Evolutionary conservation across 164 flowering plant genomes (phyloP).

Genomic region (Umbilicus rupestris): DNA sequence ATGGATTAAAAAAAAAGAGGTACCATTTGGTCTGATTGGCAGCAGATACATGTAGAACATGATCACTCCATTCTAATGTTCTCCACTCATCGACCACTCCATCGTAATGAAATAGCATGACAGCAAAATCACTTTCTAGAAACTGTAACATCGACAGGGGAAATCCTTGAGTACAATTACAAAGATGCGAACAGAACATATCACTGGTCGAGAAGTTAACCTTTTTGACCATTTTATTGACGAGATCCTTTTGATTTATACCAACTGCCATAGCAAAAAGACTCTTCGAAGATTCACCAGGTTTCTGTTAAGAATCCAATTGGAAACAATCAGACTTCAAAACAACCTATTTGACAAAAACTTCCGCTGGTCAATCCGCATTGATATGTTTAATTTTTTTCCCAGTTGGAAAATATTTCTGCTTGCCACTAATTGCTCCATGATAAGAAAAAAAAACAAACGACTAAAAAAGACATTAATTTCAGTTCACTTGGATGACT

Average conservation of each 20-base stretch:
- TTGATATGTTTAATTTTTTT: too few species aligned
- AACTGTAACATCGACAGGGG: constrained; percentile 33
- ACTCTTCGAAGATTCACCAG: constrained; percentile 33
- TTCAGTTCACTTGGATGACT: background rate
- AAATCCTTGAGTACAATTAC: background rate
- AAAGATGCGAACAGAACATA: background rate
- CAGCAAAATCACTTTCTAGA: constrained; percentile 29
- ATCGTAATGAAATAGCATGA: constrained; percentile 70
- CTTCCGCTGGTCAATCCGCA: background rate
- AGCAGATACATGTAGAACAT: constrained; percentile 46
- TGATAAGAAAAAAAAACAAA: background rate
- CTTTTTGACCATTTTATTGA: constrained; percentile 61
- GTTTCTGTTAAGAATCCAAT: constrained; percentile 8
- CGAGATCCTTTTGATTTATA: constrained; percentile 60
- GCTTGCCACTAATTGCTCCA: background rate
- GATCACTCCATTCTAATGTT: constrained; percentile 32
- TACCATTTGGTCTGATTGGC: constrained; percentile 61
- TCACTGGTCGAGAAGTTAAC: constrained; percentile 17
- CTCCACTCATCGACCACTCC: constrained; percentile 50
- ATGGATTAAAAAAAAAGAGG: too few species aligned
- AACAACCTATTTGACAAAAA: background rate
- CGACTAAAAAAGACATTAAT: constrained; percentile 26
- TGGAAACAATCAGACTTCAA: background rate
- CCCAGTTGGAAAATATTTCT: too few species aligned
- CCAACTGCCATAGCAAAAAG: constrained; percentile 83